A percentile compares a stretch with the other conserved stretches of the same genome.
Evolutionary conservation across 2,329 filamentous ascomycete genomes (phyloP).

Genomic region (Aureobasidium sp.): DNA sequence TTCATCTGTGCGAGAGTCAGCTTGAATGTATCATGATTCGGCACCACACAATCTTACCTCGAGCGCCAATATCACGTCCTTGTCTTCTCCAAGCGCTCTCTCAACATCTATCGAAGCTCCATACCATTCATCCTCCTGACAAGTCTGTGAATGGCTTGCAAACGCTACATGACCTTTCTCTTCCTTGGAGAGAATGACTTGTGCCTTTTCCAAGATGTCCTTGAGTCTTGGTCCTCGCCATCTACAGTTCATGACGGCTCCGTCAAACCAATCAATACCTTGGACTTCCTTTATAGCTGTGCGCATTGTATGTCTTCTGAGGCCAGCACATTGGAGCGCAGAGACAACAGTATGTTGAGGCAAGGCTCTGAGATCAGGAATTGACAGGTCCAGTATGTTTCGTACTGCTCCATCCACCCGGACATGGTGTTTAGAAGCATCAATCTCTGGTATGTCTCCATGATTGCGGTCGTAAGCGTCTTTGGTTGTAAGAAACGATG

Average conservation of each 20-base stretch:
- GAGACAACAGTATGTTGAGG: slow-evolving; percentile 48
- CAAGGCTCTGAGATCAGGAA: slow-evolving; percentile 39
- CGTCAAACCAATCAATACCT: slow-evolving; percentile 53
- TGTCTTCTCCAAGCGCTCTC: slow-evolving; percentile 38
- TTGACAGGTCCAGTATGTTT: slow-evolving; percentile 35
- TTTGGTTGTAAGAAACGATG: slow-evolving; percentile 41
- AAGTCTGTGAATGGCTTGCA: slow-evolving; percentile 43
- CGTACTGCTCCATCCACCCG: slow-evolving; percentile 42
- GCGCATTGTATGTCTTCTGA: slow-evolving; percentile 52
- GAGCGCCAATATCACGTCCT: slow-evolving; percentile 49
- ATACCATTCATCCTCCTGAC: slow-evolving; percentile 51
- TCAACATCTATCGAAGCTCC: slow-evolving; percentile 42
- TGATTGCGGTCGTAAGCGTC: slow-evolving; percentile 44
- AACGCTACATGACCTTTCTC: slow-evolving; percentile 45
- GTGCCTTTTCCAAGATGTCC: slow-evolving; percentile 43
- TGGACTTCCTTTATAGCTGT: slow-evolving; percentile 49
- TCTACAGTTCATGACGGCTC: slow-evolving; percentile 51
- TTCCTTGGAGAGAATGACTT: slow-evolving; percentile 27
- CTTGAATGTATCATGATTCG: slow-evolving; percentile 24
- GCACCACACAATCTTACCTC: slow-evolving; percentile 43
- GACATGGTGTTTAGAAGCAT: slow-evolving; percentile 31
- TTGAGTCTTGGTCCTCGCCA: slow-evolving; percentile 46
- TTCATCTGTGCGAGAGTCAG: slow-evolving; percentile 51
- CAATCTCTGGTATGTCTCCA: slow-evolving; percentile 19
- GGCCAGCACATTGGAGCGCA: slow-evolving; percentile 52